A percentile compares a stretch with the other conserved stretches of the same genome.
These are phyloP conservation scores for Gossypium schwendimanii DNA, from an alignment of 441 rosid genomes.

Conservation along the genomic window DNA sequence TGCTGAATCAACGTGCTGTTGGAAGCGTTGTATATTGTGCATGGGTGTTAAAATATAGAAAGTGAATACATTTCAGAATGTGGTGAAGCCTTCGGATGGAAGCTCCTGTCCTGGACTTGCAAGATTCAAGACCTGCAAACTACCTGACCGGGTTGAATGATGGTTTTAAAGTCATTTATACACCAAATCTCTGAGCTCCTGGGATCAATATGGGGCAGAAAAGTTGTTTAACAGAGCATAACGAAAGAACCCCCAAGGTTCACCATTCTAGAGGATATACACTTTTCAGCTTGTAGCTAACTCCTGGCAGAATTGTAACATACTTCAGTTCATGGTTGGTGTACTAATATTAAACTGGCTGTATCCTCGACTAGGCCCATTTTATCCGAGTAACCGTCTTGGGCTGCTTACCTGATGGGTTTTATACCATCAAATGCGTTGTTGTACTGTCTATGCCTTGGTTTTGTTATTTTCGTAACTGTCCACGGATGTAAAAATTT, in stretches of 20 bases:
- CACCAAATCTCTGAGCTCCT: neutral
- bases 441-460: neutral
- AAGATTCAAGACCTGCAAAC: neutral
- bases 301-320: neutral
- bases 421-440: no score
- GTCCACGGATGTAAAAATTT: neutral
- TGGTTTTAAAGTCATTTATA: neutral
- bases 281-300: neutral
- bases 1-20: neutral
- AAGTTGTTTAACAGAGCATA: neutral
- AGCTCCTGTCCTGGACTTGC: neutral
- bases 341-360: neutral
- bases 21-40: neutral
- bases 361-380: neutral
- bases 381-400: neutral
- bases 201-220: neutral
- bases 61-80: neutral
- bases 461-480: neutral
- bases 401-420: neutral
- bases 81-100: constrained; percentile 2
- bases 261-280: neutral
- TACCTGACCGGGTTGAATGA: neutral
- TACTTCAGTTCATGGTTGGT: no score
- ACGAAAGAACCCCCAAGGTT: no score
- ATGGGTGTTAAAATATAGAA: neutral